Percentiles rank a stretch among this genome's conserved stretches.
Evolutionary conservation across 176 grass and related monocot species (phyloP).

Genomic region (Thalia dealbata): DNA sequence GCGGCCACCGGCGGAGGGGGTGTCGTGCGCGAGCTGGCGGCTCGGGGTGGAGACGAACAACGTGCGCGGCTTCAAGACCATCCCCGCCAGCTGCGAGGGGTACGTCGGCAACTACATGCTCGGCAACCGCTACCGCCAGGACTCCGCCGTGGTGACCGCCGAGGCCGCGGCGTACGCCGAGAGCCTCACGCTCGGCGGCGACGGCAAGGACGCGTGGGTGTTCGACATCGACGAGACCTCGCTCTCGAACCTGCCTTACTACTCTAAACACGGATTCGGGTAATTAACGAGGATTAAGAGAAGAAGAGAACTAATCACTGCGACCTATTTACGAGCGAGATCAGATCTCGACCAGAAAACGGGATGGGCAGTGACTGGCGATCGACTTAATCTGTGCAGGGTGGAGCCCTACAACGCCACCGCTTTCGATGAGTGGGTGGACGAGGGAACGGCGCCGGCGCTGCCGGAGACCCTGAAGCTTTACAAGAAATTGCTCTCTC

Average conservation of each 20-base stretch:
- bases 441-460: constrained; percentile 17
- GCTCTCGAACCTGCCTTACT: constrained; percentile 17
- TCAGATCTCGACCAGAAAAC: too few species aligned
- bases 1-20: not conserved
- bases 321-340: too few species aligned
- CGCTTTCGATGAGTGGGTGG: constrained; percentile 26
- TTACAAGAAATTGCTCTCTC: constrained; percentile 24
- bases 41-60: constrained; percentile 21
- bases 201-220: constrained; percentile 22
- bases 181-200: not conserved
- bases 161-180: constrained; percentile 7
- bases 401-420: constrained; percentile 22
- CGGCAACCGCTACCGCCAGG: constrained; percentile 1
- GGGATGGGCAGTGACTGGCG: too few species aligned
- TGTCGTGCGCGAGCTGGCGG: constrained; percentile 7
- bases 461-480: constrained; percentile 33
- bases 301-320: too few species aligned
- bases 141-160: not conserved
- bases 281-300: too few species aligned
- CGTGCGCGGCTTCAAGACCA: not conserved
- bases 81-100: constrained; percentile 4
- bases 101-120: constrained; percentile 16
- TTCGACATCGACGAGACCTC: constrained; percentile 23
- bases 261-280: not conserved
- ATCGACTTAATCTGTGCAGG: not conserved